Conservation (phyloP, 169 alveolate genomes). For the Plasmodium vinckei region DNA sequence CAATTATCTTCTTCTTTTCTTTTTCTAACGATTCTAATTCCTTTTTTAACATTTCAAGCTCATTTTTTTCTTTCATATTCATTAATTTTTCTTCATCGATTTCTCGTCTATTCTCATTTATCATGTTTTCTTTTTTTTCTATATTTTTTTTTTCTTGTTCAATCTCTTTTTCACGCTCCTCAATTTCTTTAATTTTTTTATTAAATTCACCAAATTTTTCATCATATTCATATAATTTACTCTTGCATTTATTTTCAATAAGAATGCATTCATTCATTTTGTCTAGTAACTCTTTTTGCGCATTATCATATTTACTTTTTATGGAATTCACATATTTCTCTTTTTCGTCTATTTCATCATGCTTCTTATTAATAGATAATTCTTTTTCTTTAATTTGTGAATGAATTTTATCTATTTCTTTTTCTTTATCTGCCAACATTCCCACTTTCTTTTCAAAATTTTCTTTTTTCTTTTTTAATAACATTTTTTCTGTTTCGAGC, state of each 20-base stretch:
- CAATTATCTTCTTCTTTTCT: slow-evolving; percentile 65
- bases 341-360: slow-evolving; percentile 57
- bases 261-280: slow-evolving; percentile 72
- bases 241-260: slow-evolving; percentile 75
- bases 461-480: slow-evolving; percentile 61
- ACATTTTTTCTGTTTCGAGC: slow-evolving; percentile 73
- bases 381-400: slow-evolving; percentile 66
- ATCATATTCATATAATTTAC: slow-evolving; percentile 68
- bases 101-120: slow-evolving; percentile 51
- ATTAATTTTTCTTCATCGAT: slow-evolving; percentile 59
- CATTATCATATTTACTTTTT: slow-evolving; percentile 61
- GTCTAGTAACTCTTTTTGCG: slow-evolving; percentile 60
- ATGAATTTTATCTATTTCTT: slow-evolving; percentile 69
- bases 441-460: slow-evolving; percentile 73
- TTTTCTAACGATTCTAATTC: slow-evolving; percentile 72
- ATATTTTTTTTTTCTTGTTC: slow-evolving; percentile 57
- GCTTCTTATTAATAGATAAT: slow-evolving; percentile 33
- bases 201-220: slow-evolving; percentile 68
- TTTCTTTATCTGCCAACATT: slow-evolving; percentile 72
- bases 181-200: slow-evolving; percentile 71
- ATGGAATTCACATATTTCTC: slow-evolving; percentile 68
- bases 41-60: slow-evolving; percentile 56
- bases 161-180: slow-evolving; percentile 65
- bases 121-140: slow-evolving; percentile 60
- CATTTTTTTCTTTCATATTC: slow-evolving; percentile 64